Base-by-base conservation (phyloP, 1,139 yeast species). In the Waltiozyma sp. region DNA sequence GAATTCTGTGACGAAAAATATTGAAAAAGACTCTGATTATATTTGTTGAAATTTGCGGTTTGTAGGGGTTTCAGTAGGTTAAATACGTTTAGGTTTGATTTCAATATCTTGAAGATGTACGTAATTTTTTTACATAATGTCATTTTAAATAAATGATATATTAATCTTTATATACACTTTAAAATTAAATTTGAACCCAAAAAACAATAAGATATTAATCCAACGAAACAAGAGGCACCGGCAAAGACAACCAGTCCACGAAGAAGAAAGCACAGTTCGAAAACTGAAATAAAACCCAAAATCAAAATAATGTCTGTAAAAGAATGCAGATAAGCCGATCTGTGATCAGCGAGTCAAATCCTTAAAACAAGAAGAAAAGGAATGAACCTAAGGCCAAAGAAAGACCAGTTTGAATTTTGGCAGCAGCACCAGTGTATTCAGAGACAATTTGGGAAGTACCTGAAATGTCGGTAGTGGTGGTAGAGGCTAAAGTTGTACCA, bases 351-450 rank as follows among this genome's bases (percentile, higher is more conserved):
- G 10, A 26, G 13, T 26, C 28, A 26, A 26, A 26, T 5, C 28
- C 51, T 52, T 49, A 53, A 43, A 52, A 46, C 37, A 54, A 50
- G 45, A 50, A 53, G 54, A 44, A 48, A 28, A 54, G 40, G 41
- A 53, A 48, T 38, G 55, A 50, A 47, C 52, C 56, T 38, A 52
- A 40, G 38, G 50, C 55, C 38, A 52, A 44, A 28, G 53, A 40
- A 38, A 44, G 38, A 47, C 52, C 53, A 37, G 47, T 55, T 43
- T 43, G 48, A 35, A 50, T 48, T 46, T 49, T 35, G 23, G 37
- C 37, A 18, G 37, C 37, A 18, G 37, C 23, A 35, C 23, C 37
- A 19, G 37, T 35, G 37, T 18, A 35, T 18, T 18, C 37, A 18
- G 37, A 18, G 7, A 19, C 37, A 19, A 19, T 19, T 18, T 9